Base-by-base conservation (phyloP, 176 grass and related monocot genomes). In the Otatea glauca region DNA sequence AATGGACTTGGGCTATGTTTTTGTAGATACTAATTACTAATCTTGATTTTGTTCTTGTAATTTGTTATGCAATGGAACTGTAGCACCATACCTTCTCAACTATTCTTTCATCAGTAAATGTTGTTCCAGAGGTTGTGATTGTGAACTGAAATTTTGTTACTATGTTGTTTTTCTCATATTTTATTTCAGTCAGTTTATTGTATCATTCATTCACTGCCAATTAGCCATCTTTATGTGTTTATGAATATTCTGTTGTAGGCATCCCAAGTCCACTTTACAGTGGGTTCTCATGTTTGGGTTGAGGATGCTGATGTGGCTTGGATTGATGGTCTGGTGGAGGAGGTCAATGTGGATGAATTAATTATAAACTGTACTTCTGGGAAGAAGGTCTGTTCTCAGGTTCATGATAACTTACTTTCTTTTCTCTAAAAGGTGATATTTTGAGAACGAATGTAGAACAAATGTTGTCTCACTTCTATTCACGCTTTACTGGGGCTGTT, bases 231-330 rank as follows among this genome's bases (percentile, higher is more conserved):
- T 38, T 35, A 66, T 47, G 53, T 60, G 21, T 68, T 79, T 85
- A 39, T 79, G 41, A 65, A 43, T 83, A 41, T 63, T 72, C 49
- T 48, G 3, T 38, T 85, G 71, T 68, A 98, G 95, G 91, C 86
- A 43, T 90, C 78, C 73, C 86, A 93, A 81, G 69, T 38, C 64
- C 91, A 86, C 78, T 84, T 98, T 66, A 72, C 82, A 21, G 89
- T 92, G 42, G 96, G 93, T n/a, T 98, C 96, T 70, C 89, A 89
- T 75, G 93, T 98, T 54, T 98, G 96, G 96, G 78, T 85, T 1
- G 93, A 95, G 76, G 93, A 98, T 68, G 77, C 88, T 80, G 91
- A 90, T 74, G 93, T 88, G 85, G 91, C 96, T 70, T 98, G 96
- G 96, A 93, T 95, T 77, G 93, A 98, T 76, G 96, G 96, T 9